A percentile compares a stretch with the other conserved stretches of the same genome.
Evolutionary conservation across 208 protist genomes (phyloP).

Genomic region (Polymyxa betae): DNA sequence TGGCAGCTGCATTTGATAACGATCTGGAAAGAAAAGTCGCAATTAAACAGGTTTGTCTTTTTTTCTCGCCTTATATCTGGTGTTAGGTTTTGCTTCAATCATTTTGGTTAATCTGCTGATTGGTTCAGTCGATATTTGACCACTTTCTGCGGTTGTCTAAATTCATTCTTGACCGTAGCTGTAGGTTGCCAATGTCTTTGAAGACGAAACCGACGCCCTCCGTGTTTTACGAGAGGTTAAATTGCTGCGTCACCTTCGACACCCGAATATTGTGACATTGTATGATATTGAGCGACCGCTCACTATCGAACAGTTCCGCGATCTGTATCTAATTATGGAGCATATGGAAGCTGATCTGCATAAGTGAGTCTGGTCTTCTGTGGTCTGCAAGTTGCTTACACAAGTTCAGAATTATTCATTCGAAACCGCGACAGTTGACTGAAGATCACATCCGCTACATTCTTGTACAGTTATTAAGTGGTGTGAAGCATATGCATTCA

Average conservation of each 20-base stretch:
- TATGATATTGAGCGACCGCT: conserved; percentile 66
- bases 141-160: conserved; percentile 62
- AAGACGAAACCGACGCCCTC: conserved; percentile 85
- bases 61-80: neutral
- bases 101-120: neutral
- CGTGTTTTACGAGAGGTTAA: conserved; percentile 91
- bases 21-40: neutral
- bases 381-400: neutral
- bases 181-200: conserved; percentile 91
- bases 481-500: conserved; percentile 86
- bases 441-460: conserved; percentile 48
- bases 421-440: neutral
- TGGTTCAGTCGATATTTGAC: neutral
- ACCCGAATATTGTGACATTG: conserved; percentile 55
- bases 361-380: conserved; percentile 80
- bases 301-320: conserved; percentile 71
- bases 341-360: conserved; percentile 93
- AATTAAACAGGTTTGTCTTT: too few species aligned
- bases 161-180: conserved; percentile 86
- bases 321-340: conserved; percentile 87
- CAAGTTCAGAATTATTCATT: neutral
- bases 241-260: conserved; percentile 73
- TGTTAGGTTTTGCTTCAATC: neutral
- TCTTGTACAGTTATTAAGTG: conserved; percentile 81
- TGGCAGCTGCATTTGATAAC: neutral